Evolutionary conservation across 2,329 filamentous ascomycete species (phyloP).

Genomic region (Nothophaeocryptopus gaeumannii): DNA sequence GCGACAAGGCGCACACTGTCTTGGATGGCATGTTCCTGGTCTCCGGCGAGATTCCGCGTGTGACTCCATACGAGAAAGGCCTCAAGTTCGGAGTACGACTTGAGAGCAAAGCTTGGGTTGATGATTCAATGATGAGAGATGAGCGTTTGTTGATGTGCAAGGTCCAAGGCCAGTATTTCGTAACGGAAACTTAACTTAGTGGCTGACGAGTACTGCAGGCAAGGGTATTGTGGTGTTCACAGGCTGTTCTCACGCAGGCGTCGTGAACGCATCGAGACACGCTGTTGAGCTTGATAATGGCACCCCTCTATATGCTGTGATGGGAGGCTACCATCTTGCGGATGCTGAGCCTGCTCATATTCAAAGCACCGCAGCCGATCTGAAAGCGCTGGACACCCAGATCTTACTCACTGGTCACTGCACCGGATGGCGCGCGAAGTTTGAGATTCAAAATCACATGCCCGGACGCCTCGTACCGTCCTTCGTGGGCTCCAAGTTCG

Average conservation of each 20-base stretch:
- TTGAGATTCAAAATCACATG: constrained; percentile 27
- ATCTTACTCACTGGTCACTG: constrained; percentile 29
- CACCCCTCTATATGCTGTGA: constrained; percentile 28
- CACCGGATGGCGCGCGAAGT: constrained; percentile 32
- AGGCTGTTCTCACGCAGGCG: constrained; percentile 30
- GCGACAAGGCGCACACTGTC: constrained; percentile 24
- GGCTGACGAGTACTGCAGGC: constrained; percentile 13
- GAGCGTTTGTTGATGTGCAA: constrained; percentile 31
- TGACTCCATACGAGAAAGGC: constrained; percentile 27
- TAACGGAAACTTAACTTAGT: background rate
- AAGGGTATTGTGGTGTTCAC: constrained; percentile 32
- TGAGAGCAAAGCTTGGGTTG: constrained; percentile 20
- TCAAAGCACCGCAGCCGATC: constrained; percentile 21
- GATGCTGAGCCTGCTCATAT: constrained; percentile 27
- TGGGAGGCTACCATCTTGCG: constrained; percentile 32
- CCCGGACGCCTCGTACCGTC: constrained; percentile 28
- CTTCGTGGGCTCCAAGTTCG: constrained; percentile 28
- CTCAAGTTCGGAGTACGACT: constrained; percentile 26
- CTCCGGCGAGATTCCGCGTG: constrained; percentile 30
- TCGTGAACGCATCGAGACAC: constrained; percentile 28
- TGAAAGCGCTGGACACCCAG: constrained; percentile 24
- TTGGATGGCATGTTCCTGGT: constrained; percentile 24
- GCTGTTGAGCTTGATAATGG: constrained; percentile 23
- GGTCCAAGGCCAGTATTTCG: constrained; percentile 24
- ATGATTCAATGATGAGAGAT: constrained; percentile 24